phyloP scores from a whole-genome alignment of 129 eudicot genomes.

The Smallanthus sonchifolius region DNA sequence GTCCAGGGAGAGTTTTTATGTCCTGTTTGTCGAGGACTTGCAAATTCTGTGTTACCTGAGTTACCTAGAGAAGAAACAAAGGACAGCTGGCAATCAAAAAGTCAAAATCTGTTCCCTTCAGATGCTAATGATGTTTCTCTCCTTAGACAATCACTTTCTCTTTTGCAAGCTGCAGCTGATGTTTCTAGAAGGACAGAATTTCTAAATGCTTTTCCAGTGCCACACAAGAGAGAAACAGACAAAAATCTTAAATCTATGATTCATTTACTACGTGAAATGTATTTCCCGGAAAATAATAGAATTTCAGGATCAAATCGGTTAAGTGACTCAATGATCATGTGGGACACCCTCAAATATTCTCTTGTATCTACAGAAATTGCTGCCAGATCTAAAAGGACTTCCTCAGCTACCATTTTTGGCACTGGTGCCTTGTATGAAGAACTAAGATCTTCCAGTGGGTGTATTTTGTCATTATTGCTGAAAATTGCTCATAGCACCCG shows the following conservation, averaged over 20 bases:
- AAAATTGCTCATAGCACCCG: constrained; percentile 53
- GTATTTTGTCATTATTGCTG: constrained; percentile 69
- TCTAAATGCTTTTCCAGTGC: constrained; percentile 45
- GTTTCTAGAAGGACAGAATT: constrained; percentile 49
- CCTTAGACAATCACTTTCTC: constrained; percentile 56
- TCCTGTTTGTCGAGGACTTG: constrained; percentile 96
- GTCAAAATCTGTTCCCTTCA: constrained; percentile 12
- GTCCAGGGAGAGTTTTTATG: constrained; percentile 89
- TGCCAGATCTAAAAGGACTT: constrained; percentile 58
- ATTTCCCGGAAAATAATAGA: constrained; percentile 58
- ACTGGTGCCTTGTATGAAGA: constrained; percentile 55
- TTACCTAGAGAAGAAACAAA: constrained; percentile 39
- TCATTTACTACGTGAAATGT: constrained; percentile 57
- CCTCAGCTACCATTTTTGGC: constrained; percentile 50
- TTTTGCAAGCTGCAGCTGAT: constrained; percentile 60
- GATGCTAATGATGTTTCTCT: constrained; percentile 32
- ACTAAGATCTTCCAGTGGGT: constrained; percentile 74
- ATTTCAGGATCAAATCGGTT: constrained; percentile 61
- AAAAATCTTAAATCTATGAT: constrained; percentile 51
- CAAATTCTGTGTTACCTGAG: constrained; percentile 78
- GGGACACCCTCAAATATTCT: constrained; percentile 93
- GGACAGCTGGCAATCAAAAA: constrained; percentile 21
- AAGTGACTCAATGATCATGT: constrained; percentile 70
- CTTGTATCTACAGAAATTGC: constrained; percentile 85
- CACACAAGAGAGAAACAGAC: constrained; percentile 34